Percentiles rank a stretch among this genome's conserved stretches.
Evolutionary conservation across 1,139 yeast genomes (phyloP).

Genomic region (Lodderomyces margitis): DNA sequence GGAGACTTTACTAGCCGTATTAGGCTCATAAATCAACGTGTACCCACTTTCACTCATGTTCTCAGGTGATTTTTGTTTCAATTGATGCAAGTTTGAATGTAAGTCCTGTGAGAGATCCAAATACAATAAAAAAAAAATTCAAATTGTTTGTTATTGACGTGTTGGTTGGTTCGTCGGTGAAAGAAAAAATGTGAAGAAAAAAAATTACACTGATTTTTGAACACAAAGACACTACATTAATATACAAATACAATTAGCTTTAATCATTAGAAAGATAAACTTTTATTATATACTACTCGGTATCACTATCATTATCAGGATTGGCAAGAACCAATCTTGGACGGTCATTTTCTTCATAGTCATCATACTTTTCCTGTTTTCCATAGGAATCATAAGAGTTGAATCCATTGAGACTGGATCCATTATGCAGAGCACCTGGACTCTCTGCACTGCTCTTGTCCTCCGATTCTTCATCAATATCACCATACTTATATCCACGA

Average conservation of each 20-base stretch:
- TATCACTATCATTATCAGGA: constrained; percentile 46
- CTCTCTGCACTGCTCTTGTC: constrained; percentile 9
- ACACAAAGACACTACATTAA: constrained; percentile 1
- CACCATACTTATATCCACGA: constrained; percentile 35
- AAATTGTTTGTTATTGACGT: not conserved
- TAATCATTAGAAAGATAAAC: not conserved
- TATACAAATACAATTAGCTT: too few species aligned
- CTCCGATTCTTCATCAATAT: constrained; percentile 22
- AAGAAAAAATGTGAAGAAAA: not conserved
- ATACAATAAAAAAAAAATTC: too few species aligned
- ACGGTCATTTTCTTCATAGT: constrained; percentile 24
- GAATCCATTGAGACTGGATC: not conserved
- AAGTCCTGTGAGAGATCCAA: not conserved
- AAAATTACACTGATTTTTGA: constrained; percentile 1
- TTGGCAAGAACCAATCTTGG: constrained; percentile 65
- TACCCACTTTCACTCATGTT: constrained; percentile 56
- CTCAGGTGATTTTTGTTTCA: not conserved
- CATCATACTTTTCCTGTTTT: constrained; percentile 1
- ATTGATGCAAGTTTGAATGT: not conserved
- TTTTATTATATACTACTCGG: not conserved
- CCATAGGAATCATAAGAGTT: constrained; percentile 1
- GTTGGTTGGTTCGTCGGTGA: constrained; percentile 4
- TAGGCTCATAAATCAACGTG: constrained; percentile 74
- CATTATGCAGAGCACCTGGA: not conserved
- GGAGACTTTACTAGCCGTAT: constrained; percentile 68